Evolutionary conservation across 805 yeast genomes (phyloP).

Genomic region (Komagataella populi): DNA sequence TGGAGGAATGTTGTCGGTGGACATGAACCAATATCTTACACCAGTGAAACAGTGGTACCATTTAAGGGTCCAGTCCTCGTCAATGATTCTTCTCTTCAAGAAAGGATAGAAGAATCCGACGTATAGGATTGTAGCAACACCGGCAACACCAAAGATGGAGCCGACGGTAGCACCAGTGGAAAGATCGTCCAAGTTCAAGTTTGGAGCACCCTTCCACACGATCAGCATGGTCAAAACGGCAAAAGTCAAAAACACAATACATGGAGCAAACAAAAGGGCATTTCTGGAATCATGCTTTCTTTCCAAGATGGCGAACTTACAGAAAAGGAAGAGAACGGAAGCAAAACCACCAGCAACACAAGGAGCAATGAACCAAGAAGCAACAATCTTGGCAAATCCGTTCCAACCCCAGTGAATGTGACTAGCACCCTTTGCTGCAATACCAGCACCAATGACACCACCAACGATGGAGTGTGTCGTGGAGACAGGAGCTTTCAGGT

Average conservation of each 20-base stretch:
- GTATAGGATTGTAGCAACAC: constrained; percentile 37
- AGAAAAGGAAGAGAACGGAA: constrained; percentile 38
- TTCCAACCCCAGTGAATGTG: constrained; percentile 64
- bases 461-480: constrained; percentile 74
- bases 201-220: constrained; percentile 74
- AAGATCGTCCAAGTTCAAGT: constrained; percentile 39
- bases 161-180: constrained; percentile 39
- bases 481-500: constrained; percentile 64
- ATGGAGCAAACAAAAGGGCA: constrained; percentile 45
- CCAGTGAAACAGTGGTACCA: constrained; percentile 45
- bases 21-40: constrained; percentile 38
- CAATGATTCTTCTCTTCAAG: constrained; percentile 43
- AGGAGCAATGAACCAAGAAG: constrained; percentile 77
- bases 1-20: constrained; percentile 50
- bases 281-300: constrained; percentile 37
- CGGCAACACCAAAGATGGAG: constrained; percentile 53
- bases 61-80: constrained; percentile 54
- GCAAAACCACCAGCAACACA: constrained; percentile 53
- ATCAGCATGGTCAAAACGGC: constrained; percentile 60
- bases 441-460: constrained; percentile 60
- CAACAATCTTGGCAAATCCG: constrained; percentile 60
- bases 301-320: constrained; percentile 51
- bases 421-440: constrained; percentile 55
- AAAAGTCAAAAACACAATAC: constrained; percentile 45
- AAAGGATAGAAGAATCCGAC: constrained; percentile 44